A percentile compares a stretch with the other conserved stretches of the same genome.
Evolutionary conservation across 2,329 filamentous ascomycete genomes (phyloP).

Genomic region (Sclerotinia subarctica): DNA sequence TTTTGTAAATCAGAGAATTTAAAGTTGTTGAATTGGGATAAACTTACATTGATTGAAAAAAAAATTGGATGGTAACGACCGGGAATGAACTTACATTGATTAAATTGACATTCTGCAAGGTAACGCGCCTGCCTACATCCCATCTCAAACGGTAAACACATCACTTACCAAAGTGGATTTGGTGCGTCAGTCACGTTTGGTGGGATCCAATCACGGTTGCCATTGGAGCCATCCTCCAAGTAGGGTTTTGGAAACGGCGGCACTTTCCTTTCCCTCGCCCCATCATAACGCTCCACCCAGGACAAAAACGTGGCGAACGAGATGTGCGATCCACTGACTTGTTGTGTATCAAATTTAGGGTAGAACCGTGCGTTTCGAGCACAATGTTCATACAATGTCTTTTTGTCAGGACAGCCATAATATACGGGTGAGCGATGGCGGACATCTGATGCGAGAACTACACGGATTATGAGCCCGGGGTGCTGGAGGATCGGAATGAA

Average conservation of each 20-base stretch:
- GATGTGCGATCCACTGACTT: background rate
- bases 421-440: slow-evolving; percentile 5
- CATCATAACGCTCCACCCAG: background rate
- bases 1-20: background rate
- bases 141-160: no score
- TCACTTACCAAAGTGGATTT: background rate
- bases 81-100: background rate
- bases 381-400: background rate
- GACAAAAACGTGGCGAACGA: background rate
- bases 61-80: background rate
- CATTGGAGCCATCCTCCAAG: background rate
- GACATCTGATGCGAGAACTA: background rate
- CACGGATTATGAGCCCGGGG: background rate
- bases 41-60: background rate
- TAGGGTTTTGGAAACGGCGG: background rate
- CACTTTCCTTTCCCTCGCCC: background rate
- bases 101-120: background rate
- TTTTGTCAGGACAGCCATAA: slow-evolving; percentile 9
- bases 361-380: slow-evolving; percentile 9
- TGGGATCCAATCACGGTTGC: background rate
- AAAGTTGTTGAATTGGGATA: no score
- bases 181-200: background rate
- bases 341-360: background rate
- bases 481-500: background rate
- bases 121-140: no score